Percentiles rank a stretch among this genome's conserved stretches.
Conservation (phyloP, 2,329 filamentous ascomycete genomes). For the Rhynchosporium secalis region DNA sequence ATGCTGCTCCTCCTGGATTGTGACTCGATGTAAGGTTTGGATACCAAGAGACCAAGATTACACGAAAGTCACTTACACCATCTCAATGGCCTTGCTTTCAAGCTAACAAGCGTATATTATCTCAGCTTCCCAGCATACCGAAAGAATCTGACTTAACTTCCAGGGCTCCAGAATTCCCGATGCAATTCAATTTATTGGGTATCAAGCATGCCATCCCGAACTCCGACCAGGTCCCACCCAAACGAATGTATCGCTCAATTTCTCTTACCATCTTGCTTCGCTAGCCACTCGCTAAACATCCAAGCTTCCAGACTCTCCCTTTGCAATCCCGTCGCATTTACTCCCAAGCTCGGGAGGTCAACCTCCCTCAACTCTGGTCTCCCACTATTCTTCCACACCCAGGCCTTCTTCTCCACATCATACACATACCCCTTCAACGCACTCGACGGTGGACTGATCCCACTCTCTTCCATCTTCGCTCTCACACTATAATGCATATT, state of each 20-base stretch:
- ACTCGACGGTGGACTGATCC: neutral
- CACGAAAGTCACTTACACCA: too few relatives aligned
- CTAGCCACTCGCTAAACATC: slow-evolving; percentile 9
- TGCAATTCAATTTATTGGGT: neutral
- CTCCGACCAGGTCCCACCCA: neutral
- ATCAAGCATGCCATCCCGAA: neutral
- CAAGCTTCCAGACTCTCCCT: slow-evolving; percentile 9
- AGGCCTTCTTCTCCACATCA: neutral
- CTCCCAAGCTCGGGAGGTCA: neutral
- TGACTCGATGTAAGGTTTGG: neutral
- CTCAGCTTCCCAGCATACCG: too few relatives aligned
- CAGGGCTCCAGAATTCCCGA: too few relatives aligned
- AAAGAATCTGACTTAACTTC: too few relatives aligned
- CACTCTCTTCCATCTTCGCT: slow-evolving; percentile 7
- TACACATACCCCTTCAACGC: slow-evolving; percentile 1
- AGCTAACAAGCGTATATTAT: too few relatives aligned
- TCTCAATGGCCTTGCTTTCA: too few relatives aligned
- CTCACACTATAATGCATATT: slow-evolving; percentile 6
- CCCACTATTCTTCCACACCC: neutral
- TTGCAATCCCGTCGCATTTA: neutral
- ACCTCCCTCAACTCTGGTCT: slow-evolving; percentile 3
- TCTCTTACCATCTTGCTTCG: slow-evolving; percentile 2
- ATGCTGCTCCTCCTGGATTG: neutral
- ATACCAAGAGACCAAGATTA: too few relatives aligned
- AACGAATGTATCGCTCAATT: neutral